Conservation (phyloP, 306 rosid species). For the Senna tora region DNA sequence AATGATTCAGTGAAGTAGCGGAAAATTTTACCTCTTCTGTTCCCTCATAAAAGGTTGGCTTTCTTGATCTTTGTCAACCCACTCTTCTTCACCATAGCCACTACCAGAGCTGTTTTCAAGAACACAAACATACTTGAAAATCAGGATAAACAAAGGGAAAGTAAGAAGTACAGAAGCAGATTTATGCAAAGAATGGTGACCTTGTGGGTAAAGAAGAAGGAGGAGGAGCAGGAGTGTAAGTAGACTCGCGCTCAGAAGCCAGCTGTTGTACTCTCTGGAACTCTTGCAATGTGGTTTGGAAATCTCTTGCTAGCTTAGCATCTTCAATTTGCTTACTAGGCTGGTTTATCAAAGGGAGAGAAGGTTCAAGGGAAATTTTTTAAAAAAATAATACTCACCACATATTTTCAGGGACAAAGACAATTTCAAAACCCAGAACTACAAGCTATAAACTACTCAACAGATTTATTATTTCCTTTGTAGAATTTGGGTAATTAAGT, state of each 20-base stretch:
- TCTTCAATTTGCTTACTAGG: constrained; percentile 65
- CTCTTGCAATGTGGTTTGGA: constrained; percentile 72
- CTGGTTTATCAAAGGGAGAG: constrained; percentile 40
- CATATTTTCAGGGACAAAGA: constrained; percentile 2
- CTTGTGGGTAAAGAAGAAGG: constrained; percentile 45
- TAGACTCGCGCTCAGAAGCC: constrained; percentile 76
- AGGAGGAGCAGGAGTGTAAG: constrained; percentile 56
- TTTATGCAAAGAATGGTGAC: constrained; percentile 33
- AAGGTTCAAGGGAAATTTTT: neutral
- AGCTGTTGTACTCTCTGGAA: constrained; percentile 79
- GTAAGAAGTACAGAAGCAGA: constrained; percentile 1
- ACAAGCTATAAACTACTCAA: neutral
- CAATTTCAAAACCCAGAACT: neutral
- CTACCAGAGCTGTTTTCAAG: constrained; percentile 53
- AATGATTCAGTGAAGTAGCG: neutral
- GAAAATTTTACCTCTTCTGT: constrained; percentile 56
- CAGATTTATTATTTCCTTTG: neutral
- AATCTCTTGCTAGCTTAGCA: constrained; percentile 84
- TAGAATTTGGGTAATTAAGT: constrained; percentile 2
- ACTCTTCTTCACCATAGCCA: constrained; percentile 53
- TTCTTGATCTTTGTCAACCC: constrained; percentile 47
- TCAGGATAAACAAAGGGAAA: neutral
- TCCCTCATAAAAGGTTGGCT: constrained; percentile 62
- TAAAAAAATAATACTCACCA: neutral
- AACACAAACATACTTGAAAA: constrained; percentile 25